These are phyloP conservation scores for Crithidia fasciculata DNA, from an alignment of 208 protist genomes.

Conservation along the genomic window DNA sequence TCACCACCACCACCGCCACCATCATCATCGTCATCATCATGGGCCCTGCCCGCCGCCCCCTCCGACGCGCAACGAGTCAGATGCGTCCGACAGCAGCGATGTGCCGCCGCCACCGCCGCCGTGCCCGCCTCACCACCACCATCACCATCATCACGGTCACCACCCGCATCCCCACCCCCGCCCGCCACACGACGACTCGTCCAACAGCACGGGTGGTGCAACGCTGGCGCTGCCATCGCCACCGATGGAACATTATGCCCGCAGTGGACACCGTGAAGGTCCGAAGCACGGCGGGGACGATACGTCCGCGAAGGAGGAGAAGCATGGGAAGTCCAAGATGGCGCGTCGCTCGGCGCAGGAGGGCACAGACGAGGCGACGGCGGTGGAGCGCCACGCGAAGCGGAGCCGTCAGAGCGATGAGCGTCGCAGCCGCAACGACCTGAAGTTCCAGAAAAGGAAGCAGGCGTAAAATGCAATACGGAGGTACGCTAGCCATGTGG, in stretches of 20 bases:
- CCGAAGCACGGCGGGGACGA: too few species aligned
- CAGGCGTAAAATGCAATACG: background rate
- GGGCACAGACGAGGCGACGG: too few species aligned
- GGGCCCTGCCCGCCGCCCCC: background rate
- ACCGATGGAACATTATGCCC: too few species aligned
- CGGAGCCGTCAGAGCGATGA: background rate
- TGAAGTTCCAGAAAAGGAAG: background rate
- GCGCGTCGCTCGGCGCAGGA: too few species aligned
- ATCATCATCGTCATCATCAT: background rate
- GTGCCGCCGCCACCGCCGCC: background rate
- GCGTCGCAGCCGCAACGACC: background rate
- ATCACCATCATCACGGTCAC: background rate
- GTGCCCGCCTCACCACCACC: background rate
- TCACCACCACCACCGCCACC: background rate
- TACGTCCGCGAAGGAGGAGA: too few species aligned
- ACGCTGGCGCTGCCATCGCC: too few species aligned
- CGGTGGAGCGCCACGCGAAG: too few species aligned
- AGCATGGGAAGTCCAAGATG: too few species aligned
- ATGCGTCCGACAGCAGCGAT: background rate
- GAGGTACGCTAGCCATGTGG: background rate
- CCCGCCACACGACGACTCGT: too few species aligned
- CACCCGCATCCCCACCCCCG: background rate
- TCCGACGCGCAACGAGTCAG: slow-evolving; percentile 1
- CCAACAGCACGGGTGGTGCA: too few species aligned
- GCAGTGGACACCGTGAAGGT: too few species aligned